phyloP scores from a whole-genome alignment of 345 rosid genomes.

The Pelargonium nanum region DNA sequence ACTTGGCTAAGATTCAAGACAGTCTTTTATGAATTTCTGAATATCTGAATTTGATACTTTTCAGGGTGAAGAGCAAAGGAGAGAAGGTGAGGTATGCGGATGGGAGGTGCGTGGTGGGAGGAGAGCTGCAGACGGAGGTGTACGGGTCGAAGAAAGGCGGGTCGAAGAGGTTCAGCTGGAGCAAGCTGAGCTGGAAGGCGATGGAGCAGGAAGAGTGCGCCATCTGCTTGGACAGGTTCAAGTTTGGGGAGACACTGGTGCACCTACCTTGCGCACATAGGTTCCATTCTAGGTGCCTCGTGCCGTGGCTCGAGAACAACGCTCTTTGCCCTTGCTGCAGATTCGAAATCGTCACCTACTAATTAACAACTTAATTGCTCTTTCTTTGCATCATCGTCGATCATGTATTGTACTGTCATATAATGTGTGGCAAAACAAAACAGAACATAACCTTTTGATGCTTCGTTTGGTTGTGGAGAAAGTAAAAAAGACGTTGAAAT shows the following conservation, averaged over 20 bases:
- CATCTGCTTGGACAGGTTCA: slow-evolving; percentile 58
- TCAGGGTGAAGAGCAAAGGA: slow-evolving; percentile 24
- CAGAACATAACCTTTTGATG: too few species aligned
- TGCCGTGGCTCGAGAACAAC: slow-evolving; percentile 57
- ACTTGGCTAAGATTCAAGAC: too few species aligned
- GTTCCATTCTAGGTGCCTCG: slow-evolving; percentile 54
- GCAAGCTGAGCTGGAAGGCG: slow-evolving; percentile 40
- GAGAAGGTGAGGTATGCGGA: slow-evolving; percentile 10
- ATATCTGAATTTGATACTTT: slow-evolving; percentile 10
- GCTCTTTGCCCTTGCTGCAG: slow-evolving; percentile 75
- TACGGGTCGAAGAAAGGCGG: slow-evolving; percentile 24
- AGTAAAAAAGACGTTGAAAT: too few species aligned
- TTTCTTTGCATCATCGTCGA: neutral
- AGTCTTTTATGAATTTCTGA: too few species aligned
- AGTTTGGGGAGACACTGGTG: slow-evolving; percentile 41
- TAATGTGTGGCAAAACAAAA: too few species aligned
- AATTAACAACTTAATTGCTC: neutral
- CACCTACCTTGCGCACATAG: slow-evolving; percentile 52
- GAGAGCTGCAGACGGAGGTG: slow-evolving; percentile 28
- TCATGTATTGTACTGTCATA: too few species aligned
- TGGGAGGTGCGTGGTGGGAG: slow-evolving; percentile 8
- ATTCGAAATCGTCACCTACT: slow-evolving; percentile 22
- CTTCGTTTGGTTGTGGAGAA: too few species aligned
- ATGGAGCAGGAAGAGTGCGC: slow-evolving; percentile 57
- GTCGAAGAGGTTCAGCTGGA: slow-evolving; percentile 36